Evolutionary conservation across 2,329 filamentous ascomycete species (phyloP).

Genomic region (Fusarium marasasianum): DNA sequence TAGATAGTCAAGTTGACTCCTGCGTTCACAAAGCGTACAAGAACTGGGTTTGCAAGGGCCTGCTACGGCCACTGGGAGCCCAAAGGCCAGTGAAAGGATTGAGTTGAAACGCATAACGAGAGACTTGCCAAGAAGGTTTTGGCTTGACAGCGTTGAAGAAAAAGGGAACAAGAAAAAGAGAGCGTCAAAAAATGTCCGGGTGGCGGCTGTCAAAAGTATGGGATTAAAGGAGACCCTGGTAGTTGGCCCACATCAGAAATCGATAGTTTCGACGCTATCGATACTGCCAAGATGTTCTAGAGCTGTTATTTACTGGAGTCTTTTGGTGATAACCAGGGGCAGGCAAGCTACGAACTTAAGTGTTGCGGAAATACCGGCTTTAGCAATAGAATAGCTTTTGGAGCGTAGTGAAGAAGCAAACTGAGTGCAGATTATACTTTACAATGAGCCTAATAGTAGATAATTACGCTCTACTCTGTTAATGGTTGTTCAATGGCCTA

Average conservation of each 20-base stretch:
- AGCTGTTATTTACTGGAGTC: background rate
- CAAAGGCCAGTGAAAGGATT: background rate
- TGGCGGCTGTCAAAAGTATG: background rate
- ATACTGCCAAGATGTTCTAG: background rate
- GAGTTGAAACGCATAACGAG: background rate
- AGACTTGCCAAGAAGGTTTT: background rate
- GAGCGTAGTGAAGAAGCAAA: too few species aligned
- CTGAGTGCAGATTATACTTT: background rate
- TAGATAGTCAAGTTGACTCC: rapidly evolving
- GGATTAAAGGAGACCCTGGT: background rate
- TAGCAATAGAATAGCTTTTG: background rate
- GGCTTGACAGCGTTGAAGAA: too few species aligned
- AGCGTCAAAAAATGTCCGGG: background rate
- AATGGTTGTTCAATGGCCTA: rapidly evolving
- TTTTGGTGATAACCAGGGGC: background rate
- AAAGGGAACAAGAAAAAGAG: background rate
- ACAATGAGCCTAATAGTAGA: background rate
- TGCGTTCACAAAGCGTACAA: background rate
- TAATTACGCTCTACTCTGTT: background rate
- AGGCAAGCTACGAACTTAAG: background rate
- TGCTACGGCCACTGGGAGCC: background rate
- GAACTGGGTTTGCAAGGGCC: background rate
- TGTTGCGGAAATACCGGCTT: background rate
- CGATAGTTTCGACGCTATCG: background rate
- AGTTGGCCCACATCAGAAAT: background rate